These are phyloP conservation scores for Periconia sp. DNA, from an alignment of 2,329 filamentous ascomycete species.

Conservation along the genomic window DNA sequence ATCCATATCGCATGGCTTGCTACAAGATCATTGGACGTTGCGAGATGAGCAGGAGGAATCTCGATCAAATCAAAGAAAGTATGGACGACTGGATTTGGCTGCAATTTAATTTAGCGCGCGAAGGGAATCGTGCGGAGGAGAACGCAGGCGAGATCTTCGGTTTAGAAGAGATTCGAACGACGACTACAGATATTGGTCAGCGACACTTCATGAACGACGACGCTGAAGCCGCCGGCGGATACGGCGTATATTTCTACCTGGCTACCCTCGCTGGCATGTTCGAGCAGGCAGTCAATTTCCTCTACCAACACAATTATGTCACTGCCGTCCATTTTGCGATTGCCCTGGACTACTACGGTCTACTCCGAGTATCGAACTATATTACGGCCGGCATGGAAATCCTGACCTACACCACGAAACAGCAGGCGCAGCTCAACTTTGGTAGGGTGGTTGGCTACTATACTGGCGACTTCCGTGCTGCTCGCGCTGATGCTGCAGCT, in stretches of 20 bases:
- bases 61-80: slow-evolving; percentile 64
- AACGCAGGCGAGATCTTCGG: slow-evolving; percentile 67
- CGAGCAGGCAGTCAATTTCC: slow-evolving; percentile 88
- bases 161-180: slow-evolving; percentile 73
- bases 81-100: slow-evolving; percentile 73
- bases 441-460: slow-evolving; percentile 93
- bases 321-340: slow-evolving; percentile 96
- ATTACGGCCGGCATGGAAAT: slow-evolving; percentile 69
- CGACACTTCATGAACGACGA: slow-evolving; percentile 86
- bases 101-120: slow-evolving; percentile 67
- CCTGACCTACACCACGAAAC: slow-evolving; percentile 70
- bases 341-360: slow-evolving; percentile 72
- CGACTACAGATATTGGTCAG: slow-evolving; percentile 85
- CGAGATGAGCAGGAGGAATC: slow-evolving; percentile 62
- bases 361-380: slow-evolving; percentile 82
- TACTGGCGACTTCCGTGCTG: slow-evolving; percentile 92
- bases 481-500: slow-evolving; percentile 85
- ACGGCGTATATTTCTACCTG: slow-evolving; percentile 91
- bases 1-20: slow-evolving; percentile 95
- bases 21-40: slow-evolving; percentile 94
- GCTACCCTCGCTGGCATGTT: slow-evolving; percentile 92
- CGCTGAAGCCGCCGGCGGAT: slow-evolving; percentile 78
- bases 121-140: slow-evolving; percentile 66
- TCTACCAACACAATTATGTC: slow-evolving; percentile 90
- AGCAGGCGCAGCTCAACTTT: slow-evolving; percentile 87